These are phyloP conservation scores for Penicillium sp. DNA, from an alignment of 2,329 filamentous ascomycete genomes.

Conservation along the genomic window DNA sequence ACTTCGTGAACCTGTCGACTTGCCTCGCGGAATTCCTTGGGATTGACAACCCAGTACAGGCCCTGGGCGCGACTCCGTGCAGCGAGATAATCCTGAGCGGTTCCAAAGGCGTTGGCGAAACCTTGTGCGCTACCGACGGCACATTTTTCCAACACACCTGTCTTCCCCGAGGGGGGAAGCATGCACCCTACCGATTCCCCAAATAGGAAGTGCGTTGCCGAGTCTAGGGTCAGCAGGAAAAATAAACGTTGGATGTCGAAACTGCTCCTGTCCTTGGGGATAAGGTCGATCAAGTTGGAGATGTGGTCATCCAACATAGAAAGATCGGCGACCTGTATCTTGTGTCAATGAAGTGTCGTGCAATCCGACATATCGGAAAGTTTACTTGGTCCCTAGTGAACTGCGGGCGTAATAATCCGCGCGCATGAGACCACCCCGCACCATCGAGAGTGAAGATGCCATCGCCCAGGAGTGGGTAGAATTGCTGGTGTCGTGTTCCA, in stretches of 20 bases:
- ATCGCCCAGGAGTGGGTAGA: conserved; percentile 35
- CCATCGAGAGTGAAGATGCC: conserved; percentile 63
- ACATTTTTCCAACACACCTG: conserved; percentile 43
- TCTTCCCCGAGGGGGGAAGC: conserved; percentile 29
- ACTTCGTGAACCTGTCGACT: conserved; percentile 40
- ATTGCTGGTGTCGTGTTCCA: conserved; percentile 63
- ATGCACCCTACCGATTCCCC: conserved; percentile 61
- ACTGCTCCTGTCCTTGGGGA: conserved; percentile 41
- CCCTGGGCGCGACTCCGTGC: conserved; percentile 24
- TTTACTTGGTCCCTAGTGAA: conserved; percentile 71
- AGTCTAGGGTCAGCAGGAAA: conserved; percentile 73
- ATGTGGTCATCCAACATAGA: conserved; percentile 72
- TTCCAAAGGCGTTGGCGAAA: conserved; percentile 33
- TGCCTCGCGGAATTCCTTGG: conserved; percentile 35
- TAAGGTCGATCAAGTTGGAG: conserved; percentile 57
- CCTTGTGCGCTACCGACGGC: conserved; percentile 27
- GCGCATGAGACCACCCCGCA: conserved; percentile 64
- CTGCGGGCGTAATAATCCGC: conserved; percentile 72
- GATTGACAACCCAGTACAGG: conserved; percentile 34
- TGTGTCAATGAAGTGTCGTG: background rate
- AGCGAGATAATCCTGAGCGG: conserved; percentile 26
- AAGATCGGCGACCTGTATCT: conserved; percentile 49
- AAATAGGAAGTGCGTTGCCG: conserved; percentile 76
- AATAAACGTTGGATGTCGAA: conserved; percentile 69
- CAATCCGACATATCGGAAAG: background rate